These are phyloP conservation scores for Rostrohypoxylon terebratum DNA, from an alignment of 495 filamentous ascomycete genomes.

Conservation along the genomic window DNA sequence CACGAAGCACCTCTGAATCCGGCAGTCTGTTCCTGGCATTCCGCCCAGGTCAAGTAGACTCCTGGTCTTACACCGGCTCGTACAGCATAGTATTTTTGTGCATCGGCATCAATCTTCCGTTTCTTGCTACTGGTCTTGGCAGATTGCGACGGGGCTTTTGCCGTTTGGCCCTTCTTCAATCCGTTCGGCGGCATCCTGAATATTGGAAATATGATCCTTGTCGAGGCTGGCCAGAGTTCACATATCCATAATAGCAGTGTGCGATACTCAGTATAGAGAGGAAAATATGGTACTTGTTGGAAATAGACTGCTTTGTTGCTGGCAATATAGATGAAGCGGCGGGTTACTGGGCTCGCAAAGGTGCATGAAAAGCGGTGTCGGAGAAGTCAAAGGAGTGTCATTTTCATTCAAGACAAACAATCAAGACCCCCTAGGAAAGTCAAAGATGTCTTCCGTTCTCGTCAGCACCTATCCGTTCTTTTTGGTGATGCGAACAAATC, in stretches of 20 bases:
- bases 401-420: constrained; percentile 44
- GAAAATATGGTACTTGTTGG: constrained; percentile 42
- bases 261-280: constrained; percentile 24
- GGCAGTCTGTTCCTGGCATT: constrained; percentile 82
- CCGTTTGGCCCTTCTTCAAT: constrained; percentile 31
- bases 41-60: constrained; percentile 85
- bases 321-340: constrained; percentile 10
- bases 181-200: constrained; percentile 43
- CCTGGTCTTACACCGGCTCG: constrained; percentile 80
- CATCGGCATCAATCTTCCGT: constrained; percentile 55
- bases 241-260: constrained; percentile 47
- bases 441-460: constrained; percentile 50
- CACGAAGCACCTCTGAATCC: constrained; percentile 88
- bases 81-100: constrained; percentile 89
- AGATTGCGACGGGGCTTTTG: constrained; percentile 26
- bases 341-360: constrained; percentile 33
- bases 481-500: constrained; percentile 38
- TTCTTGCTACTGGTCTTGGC: constrained; percentile 52
- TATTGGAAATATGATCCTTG: constrained; percentile 19
- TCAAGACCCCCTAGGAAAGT: constrained; percentile 29
- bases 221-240: constrained; percentile 21
- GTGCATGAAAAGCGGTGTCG: constrained; percentile 36
- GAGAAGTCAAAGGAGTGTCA: constrained; percentile 48
- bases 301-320: constrained; percentile 46
- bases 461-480: constrained; percentile 34